Conservation (phyloP, 768 basidiomycete genomes). For the Suillus ampliporus region DNA sequence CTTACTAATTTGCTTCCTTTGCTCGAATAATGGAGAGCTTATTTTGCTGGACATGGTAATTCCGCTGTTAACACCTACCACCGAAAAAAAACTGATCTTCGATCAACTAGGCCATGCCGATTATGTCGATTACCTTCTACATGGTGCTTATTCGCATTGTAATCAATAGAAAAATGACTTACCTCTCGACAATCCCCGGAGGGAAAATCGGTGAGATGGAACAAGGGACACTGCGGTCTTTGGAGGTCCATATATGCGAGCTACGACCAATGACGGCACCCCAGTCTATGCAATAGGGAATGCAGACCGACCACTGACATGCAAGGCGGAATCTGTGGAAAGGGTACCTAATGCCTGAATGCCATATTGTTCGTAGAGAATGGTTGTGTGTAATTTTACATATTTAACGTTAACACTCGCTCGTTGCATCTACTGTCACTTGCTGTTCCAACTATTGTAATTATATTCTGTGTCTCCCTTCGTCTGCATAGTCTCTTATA, state of each 20-base stretch:
- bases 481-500: background rate
- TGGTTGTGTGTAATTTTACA: background rate
- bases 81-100: background rate
- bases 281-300: background rate
- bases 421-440: background rate
- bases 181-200: background rate
- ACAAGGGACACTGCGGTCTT: background rate
- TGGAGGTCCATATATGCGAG: background rate
- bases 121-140: conserved; percentile 14
- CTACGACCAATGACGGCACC: background rate
- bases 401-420: background rate
- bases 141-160: conserved; percentile 13
- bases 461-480: background rate
- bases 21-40: conserved; percentile 9
- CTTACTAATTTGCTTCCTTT: conserved; percentile 12
- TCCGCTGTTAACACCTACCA: background rate
- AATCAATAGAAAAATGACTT: background rate
- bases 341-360: background rate
- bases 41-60: conserved; percentile 13
- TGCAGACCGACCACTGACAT: background rate
- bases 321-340: background rate
- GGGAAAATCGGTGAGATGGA: background rate
- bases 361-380: background rate
- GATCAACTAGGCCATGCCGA: background rate
- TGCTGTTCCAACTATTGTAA: background rate